A percentile compares a stretch with the other conserved stretches of the same genome.
Conservation (phyloP, 2,329 filamentous ascomycete species). For the Microascus cirrosus region DNA sequence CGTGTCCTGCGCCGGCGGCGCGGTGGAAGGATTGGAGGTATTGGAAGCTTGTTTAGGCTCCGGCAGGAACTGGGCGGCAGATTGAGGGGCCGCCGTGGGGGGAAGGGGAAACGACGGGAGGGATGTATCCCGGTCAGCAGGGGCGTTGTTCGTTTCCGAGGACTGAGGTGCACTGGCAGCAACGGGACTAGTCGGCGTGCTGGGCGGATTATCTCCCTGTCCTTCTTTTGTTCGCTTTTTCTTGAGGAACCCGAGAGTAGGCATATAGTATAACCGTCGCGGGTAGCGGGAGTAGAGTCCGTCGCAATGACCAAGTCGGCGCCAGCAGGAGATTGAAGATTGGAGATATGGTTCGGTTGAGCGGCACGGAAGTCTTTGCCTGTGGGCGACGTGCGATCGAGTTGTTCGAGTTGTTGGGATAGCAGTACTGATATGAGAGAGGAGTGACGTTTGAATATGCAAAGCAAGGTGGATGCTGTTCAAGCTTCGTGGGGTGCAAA, state of each 20-base stretch:
- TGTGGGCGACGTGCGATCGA: neutral
- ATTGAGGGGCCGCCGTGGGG: constrained; percentile 9
- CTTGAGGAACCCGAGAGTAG: constrained; percentile 83
- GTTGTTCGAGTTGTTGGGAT: neutral
- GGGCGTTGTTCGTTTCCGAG: constrained; percentile 31
- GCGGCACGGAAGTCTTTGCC: neutral
- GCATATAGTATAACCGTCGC: constrained; percentile 50
- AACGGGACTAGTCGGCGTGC: constrained; percentile 52
- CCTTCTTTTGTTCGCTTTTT: constrained; percentile 97
- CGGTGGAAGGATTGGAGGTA: constrained; percentile 12
- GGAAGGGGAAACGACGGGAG: constrained; percentile 19
- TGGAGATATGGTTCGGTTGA: neutral
- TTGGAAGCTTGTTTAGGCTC: constrained; percentile 14
- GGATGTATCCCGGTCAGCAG: constrained; percentile 13
- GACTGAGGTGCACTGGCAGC: constrained; percentile 45
- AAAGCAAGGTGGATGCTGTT: neutral
- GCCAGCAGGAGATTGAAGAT: neutral
- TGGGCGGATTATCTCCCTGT: constrained; percentile 40
- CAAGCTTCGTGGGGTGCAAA: neutral
- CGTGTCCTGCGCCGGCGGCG: constrained; percentile 12
- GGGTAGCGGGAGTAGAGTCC: constrained; percentile 17
- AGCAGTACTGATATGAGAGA: neutral
- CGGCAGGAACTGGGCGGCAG: constrained; percentile 12
- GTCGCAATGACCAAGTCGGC: constrained; percentile 6
- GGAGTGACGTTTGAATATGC: neutral